phyloP scores from a whole-genome alignment of 805 yeast species.

The Myxozyma neotropica region DNA sequence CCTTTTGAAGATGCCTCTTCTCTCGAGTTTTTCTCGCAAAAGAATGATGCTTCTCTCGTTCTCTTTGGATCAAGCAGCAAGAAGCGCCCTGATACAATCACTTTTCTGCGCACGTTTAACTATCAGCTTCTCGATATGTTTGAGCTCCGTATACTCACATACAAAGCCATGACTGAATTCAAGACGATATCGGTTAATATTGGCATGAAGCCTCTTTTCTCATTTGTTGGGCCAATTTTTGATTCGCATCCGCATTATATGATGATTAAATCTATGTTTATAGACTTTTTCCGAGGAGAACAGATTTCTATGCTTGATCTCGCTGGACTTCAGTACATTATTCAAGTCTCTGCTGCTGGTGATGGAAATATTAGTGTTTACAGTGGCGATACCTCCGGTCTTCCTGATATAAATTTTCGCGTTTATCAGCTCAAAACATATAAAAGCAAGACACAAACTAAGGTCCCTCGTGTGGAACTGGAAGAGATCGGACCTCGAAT shows the following conservation, averaged over 20 bases:
- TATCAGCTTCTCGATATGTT: conserved; percentile 91
- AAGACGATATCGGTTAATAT: conserved; percentile 65
- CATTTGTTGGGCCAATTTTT: conserved; percentile 89
- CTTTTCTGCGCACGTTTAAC: conserved; percentile 87
- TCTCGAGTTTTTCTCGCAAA: conserved; percentile 90
- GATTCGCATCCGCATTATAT: conserved; percentile 84
- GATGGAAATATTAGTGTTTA: conserved; percentile 44
- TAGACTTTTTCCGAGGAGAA: conserved; percentile 85
- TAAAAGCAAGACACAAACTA: conserved; percentile 70
- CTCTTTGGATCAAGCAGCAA: conserved; percentile 80
- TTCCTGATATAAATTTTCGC: conserved; percentile 86
- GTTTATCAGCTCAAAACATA: conserved; percentile 83
- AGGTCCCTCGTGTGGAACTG: conserved; percentile 89
- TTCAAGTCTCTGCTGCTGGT: conserved; percentile 72
- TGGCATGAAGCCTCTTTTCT: conserved; percentile 92
- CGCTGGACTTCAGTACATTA: conserved; percentile 90
- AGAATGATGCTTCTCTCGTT: conserved; percentile 85
- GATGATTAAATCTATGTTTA: conserved; percentile 82
- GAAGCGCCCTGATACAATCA: conserved; percentile 89
- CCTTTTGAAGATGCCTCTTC: conserved; percentile 90
- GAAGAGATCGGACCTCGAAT: conserved; percentile 95
- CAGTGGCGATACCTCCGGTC: conserved; percentile 34
- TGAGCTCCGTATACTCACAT: conserved; percentile 73
- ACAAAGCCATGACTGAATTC: conserved; percentile 77
- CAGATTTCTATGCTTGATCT: conserved; percentile 64